Base-by-base conservation (phyloP, 1,284 basidiomycete genomes). In the Ceratobasidium sp. region DNA sequence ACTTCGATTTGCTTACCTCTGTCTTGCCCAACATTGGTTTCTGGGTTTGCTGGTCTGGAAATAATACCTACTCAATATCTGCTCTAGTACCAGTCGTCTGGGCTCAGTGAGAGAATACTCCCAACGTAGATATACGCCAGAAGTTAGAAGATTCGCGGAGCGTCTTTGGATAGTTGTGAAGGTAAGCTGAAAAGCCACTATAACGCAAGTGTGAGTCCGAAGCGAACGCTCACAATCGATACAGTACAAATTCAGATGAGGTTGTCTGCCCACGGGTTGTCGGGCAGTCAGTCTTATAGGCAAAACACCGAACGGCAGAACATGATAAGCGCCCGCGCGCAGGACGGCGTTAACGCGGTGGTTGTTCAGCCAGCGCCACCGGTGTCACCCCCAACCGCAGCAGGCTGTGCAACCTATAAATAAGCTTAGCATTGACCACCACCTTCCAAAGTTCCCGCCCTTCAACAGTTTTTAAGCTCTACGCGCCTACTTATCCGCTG, bases 1-100 rank as follows among this genome's bases (percentile, higher is more conserved):
- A n/a, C n/a, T n/a, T n/a, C n/a, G n/a, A n/a, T n/a, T n/a, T 31
- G 54, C 67, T 47, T 15, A 58, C 67, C 53, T 71, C 67, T 15
- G 54, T 35, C 39, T 54, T 71, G 33, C 54, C 54, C 5, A 71
- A 35, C 3, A 37, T 60, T 17, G 45, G 45, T 47, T 49, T 37
- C 13, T 5, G 20, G 23, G 23, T 6, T 23, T 20, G 33, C 26
- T 35, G 17, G 17, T 20, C 13, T 2, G 33, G 2, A 11, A 17
- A 42, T 42, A 13, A 6, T 13, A 13, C 10, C 20, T 47, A 17
- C 8, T 42, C 13, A 42, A 13, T 6, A 42, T 5, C 13, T 6
- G 39, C 39, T 13, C 39, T 13, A 42, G 13, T 13, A 42, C 39
- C 39, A 42, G 39, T 5, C 13, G 13, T 13, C 13, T 6, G 39